Evolutionary conservation across 2,329 filamentous ascomycete species (phyloP).

Genomic region (Parastagonospora nodorum): DNA sequence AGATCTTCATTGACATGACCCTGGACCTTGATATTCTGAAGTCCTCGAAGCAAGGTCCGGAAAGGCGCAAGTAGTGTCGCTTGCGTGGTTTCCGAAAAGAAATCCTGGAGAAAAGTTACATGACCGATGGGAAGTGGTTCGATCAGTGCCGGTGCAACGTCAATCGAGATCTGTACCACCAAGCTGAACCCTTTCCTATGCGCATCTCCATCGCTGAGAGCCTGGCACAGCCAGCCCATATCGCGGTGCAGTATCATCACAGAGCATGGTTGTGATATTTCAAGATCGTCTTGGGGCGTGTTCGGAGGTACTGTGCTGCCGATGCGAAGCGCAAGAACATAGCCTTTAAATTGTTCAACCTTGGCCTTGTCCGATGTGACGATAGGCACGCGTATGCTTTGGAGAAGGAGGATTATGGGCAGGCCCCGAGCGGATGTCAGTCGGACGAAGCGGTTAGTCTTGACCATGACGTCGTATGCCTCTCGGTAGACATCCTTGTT

Average conservation of each 20-base stretch:
- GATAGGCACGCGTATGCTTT: slow-evolving; percentile 6
- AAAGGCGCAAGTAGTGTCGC: slow-evolving; percentile 20
- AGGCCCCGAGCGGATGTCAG: slow-evolving; percentile 7
- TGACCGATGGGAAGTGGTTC: neutral
- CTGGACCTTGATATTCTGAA: slow-evolving; percentile 8
- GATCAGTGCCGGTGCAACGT: slow-evolving; percentile 6
- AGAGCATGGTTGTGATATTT: neutral
- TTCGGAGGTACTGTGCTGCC: neutral
- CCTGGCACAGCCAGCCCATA: slow-evolving; percentile 11
- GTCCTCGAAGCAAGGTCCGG: slow-evolving; percentile 14
- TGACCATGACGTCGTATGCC: slow-evolving; percentile 19
- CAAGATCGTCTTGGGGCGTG: neutral
- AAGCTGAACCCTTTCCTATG: slow-evolving; percentile 5
- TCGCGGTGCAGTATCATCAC: slow-evolving; percentile 17
- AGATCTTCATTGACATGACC: slow-evolving; percentile 11
- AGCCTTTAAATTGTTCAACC: slow-evolving; percentile 15
- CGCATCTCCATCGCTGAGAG: slow-evolving; percentile 11
- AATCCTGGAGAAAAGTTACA: slow-evolving; percentile 4
- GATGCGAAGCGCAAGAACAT: slow-evolving; percentile 15
- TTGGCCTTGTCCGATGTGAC: slow-evolving; percentile 1
- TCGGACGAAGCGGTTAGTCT: slow-evolving; percentile 21
- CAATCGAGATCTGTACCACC: slow-evolving; percentile 7
- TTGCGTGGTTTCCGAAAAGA: slow-evolving; percentile 23
- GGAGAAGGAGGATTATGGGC: slow-evolving; percentile 4
- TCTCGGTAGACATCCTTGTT: slow-evolving; percentile 12